These are phyloP conservation scores for Phellinidium pouzarii DNA, from an alignment of 1,284 basidiomycete genomes.

Conservation along the genomic window DNA sequence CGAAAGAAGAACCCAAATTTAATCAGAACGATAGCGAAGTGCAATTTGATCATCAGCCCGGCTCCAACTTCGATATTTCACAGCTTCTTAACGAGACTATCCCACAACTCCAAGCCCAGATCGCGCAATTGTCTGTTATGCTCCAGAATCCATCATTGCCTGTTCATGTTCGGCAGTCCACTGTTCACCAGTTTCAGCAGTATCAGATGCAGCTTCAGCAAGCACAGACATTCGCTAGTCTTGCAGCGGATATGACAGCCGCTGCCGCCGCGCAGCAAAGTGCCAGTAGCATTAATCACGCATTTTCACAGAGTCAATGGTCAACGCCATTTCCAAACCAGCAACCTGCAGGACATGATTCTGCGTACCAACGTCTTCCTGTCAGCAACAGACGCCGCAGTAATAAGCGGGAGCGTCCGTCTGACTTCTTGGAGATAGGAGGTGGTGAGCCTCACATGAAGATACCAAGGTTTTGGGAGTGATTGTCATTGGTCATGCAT, in stretches of 20 bases:
- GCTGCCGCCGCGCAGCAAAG: slow-evolving; percentile 29
- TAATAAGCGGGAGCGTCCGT: slow-evolving; percentile 72
- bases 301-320: slow-evolving; percentile 30
- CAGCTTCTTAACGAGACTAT: slow-evolving; percentile 66
- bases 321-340: slow-evolving; percentile 46
- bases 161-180: slow-evolving; percentile 63
- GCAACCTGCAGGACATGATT: slow-evolving; percentile 60
- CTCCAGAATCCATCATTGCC: slow-evolving; percentile 71
- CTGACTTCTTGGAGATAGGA: slow-evolving; percentile 72
- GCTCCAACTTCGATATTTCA: slow-evolving; percentile 55
- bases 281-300: slow-evolving; percentile 23
- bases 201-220: slow-evolving; percentile 72
- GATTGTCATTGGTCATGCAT: no score
- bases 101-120: slow-evolving; percentile 73
- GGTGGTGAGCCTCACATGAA: slow-evolving; percentile 53
- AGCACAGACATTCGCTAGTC: slow-evolving; percentile 59
- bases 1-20: slow-evolving; percentile 2
- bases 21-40: slow-evolving; percentile 45
- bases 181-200: slow-evolving; percentile 70
- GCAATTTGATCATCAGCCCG: slow-evolving; percentile 57
- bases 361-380: slow-evolving; percentile 77
- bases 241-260: slow-evolving; percentile 34
- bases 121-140: slow-evolving; percentile 66
- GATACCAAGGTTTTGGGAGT: slow-evolving; percentile 72
- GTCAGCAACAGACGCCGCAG: slow-evolving; percentile 70